Evolutionary conservation across 371 early-diverging fungal species (phyloP).

Genomic region (Umbelopsis sp.): DNA sequence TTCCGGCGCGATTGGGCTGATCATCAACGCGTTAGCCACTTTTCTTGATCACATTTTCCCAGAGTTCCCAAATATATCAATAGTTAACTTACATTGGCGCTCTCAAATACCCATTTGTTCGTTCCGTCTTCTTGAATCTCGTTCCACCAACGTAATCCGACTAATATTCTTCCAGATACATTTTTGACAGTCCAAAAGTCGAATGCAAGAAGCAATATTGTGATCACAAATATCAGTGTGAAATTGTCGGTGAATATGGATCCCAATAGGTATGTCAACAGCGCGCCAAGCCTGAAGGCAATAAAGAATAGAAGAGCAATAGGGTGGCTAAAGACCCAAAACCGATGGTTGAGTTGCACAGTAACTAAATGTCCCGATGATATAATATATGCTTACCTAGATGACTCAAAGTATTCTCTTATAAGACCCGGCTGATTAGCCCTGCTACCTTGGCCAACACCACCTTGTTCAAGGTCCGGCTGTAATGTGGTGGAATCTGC

Average conservation of each 20-base stretch:
- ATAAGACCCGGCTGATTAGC: not conserved
- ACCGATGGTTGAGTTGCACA: not conserved
- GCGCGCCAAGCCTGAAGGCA: slow-evolving; percentile 80
- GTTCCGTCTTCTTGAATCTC: slow-evolving; percentile 93
- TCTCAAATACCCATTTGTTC: slow-evolving; percentile 95
- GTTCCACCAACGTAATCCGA: slow-evolving; percentile 98
- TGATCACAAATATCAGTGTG: slow-evolving; percentile 90
- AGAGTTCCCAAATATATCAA: not conserved
- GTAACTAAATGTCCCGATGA: not conserved
- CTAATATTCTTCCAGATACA: slow-evolving; percentile 92
- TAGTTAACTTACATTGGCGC: slow-evolving; percentile 70
- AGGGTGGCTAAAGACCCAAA: slow-evolving; percentile 75
- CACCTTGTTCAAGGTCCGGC: slow-evolving; percentile 19
- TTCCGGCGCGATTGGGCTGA: slow-evolving; percentile 71
- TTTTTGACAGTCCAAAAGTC: slow-evolving; percentile 99
- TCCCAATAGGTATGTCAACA: slow-evolving; percentile 84
- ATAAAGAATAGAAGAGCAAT: slow-evolving; percentile 89
- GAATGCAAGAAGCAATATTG: slow-evolving; percentile 88
- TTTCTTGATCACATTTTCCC: not conserved
- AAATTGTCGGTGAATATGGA: slow-evolving; percentile 79
- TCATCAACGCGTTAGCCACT: not conserved
- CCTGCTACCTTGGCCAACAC: slow-evolving; percentile 4
- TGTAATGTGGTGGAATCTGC: slow-evolving; percentile 8
- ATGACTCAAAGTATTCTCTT: slow-evolving; percentile 12
- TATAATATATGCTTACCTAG: not conserved